These are phyloP conservation scores for Penicillium fimorum DNA, from an alignment of 495 filamentous ascomycete species.

Conservation along the genomic window DNA sequence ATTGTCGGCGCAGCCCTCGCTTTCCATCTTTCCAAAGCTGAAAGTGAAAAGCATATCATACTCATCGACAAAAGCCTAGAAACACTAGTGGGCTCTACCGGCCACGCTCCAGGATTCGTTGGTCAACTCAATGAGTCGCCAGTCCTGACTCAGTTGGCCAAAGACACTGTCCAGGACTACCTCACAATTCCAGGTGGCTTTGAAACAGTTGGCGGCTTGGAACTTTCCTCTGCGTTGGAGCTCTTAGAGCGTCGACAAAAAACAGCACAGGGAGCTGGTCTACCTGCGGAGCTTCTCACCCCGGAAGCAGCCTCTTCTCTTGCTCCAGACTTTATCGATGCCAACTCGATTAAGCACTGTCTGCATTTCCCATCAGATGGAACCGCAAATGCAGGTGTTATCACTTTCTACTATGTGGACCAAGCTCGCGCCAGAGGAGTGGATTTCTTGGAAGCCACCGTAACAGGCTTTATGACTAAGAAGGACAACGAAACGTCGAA, in stretches of 20 bases:
- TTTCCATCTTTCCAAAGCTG: slow-evolving; percentile 28
- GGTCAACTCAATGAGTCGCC: slow-evolving; percentile 39
- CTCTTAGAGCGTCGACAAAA: slow-evolving; percentile 22
- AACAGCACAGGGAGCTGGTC: slow-evolving; percentile 20
- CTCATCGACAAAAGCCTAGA: slow-evolving; percentile 29
- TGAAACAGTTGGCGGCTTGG: slow-evolving; percentile 31
- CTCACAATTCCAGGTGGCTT: slow-evolving; percentile 29
- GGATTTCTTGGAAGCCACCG: slow-evolving; percentile 24
- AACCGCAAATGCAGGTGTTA: slow-evolving; percentile 26
- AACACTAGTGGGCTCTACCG: slow-evolving; percentile 27
- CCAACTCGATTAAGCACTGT: slow-evolving; percentile 12
- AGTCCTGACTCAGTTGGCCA: slow-evolving; percentile 30
- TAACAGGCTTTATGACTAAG: slow-evolving; percentile 15
- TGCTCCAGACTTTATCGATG: slow-evolving; percentile 33
- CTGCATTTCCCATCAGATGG: slow-evolving; percentile 32
- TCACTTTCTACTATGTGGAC: slow-evolving; percentile 28
- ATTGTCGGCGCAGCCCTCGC: slow-evolving; percentile 45
- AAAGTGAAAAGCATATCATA: slow-evolving; percentile 19
- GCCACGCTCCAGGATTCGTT: slow-evolving; percentile 37
- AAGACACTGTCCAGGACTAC: slow-evolving; percentile 34
- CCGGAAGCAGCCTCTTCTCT: slow-evolving; percentile 24
- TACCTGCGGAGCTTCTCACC: slow-evolving; percentile 30
- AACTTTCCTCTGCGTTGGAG: slow-evolving; percentile 29
- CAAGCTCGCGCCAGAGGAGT: slow-evolving; percentile 35
- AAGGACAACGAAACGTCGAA: background rate